Evolutionary conservation across 257 asterid species (phyloP).

Genomic region (Solanum clarkiae): DNA sequence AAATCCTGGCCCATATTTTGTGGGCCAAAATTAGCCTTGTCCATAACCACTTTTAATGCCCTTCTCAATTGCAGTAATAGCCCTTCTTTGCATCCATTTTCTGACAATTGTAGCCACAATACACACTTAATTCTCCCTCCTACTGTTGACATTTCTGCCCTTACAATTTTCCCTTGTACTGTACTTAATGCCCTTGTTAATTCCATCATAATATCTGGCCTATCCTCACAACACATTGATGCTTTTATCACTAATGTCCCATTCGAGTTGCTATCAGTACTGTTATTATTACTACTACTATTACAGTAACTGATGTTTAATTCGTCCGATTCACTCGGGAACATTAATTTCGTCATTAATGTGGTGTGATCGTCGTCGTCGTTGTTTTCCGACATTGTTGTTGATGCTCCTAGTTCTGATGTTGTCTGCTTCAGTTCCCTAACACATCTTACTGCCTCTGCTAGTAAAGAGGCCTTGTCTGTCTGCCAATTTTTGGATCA

Average conservation of each 20-base stretch:
- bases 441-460: conserved; percentile 72
- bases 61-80: conserved; percentile 30
- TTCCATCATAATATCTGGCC: conserved; percentile 59
- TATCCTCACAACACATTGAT: conserved; percentile 63
- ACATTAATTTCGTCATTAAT: neutral
- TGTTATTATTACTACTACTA: neutral
- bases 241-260: conserved; percentile 20
- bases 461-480: conserved; percentile 84
- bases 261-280: neutral
- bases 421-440: conserved; percentile 55
- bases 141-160: conserved; percentile 77
- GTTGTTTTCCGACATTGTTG: neutral
- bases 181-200: conserved; percentile 47
- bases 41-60: conserved; percentile 57
- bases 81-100: conserved; percentile 21
- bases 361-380: neutral
- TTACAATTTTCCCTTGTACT: conserved; percentile 41
- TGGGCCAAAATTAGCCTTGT: conserved; percentile 42
- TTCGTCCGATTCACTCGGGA: conserved; percentile 69
- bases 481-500: conserved; percentile 25
- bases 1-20: conserved; percentile 34
- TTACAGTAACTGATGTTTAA: conserved; percentile 29
- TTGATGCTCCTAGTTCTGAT: conserved; percentile 14
- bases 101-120: conserved; percentile 33
- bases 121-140: conserved; percentile 64